Base-by-base conservation (phyloP, 768 basidiomycete genomes). In the Suillus hirtellus region DNA sequence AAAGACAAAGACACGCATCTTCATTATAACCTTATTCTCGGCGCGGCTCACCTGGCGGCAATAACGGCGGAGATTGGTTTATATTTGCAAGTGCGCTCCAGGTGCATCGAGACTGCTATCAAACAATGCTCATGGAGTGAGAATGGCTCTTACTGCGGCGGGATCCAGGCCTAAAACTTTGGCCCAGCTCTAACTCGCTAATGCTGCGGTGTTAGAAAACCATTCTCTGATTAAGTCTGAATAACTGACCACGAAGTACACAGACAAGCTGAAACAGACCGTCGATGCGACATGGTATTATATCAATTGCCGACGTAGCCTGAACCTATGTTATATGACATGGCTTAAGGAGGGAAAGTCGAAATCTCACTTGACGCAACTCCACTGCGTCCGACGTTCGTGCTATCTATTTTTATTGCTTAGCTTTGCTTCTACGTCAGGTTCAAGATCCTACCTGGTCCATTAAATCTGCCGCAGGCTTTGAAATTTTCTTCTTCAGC, bases 401-500 rank as follows among this genome's bases (percentile, higher is more conserved):
- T 15, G 27, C 6, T 12, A 58, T 42, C 56, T 58, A 42, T 27
- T 6, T 42, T 19, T 10, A 11, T 42, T 7, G 40, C 1, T 58
- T 27, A 58, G 27, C 56, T 31, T 31, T 24, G 11, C 56, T 27
- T 15, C 55, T 19, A 24, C 27, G 24, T 27, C 24, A 42, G 17
- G 24, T 27, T 8, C 9, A 52, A 27, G 21, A 17, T 47, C 64
- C 27, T 60, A 78, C 77, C 71, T 75, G 67, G 17, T 69, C 65
- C 24, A 78, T 59, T 19, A 80, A 60, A 46, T 65, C 62, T 43
- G 64, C 60, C 3, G 75, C 75, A 11, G 70, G 60, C 19, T 56
- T 44, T 42, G 59, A 66, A 19, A 84, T 64, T 63, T 75, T 75
- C 34, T 66, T 68, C 65, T 68, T 73, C 63, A 84, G 71, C 34